Evolutionary conservation across 179 eudicot species (phyloP), one percentile per base, ranked within the genome.

Genomic region (Drosera spatulata): DNA sequence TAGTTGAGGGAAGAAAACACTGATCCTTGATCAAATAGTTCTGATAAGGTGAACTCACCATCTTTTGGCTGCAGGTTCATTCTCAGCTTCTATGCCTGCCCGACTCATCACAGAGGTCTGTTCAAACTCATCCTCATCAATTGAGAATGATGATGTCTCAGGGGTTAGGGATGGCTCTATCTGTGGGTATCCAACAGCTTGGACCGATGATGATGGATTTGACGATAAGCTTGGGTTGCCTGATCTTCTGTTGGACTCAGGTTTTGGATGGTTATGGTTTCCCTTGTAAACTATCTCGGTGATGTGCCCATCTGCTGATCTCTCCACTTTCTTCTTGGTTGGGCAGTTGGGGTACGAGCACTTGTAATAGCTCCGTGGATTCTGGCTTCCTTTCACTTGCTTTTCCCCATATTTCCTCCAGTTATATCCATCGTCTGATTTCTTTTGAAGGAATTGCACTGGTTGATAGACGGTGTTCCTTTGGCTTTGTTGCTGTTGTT

Each of bases 361-460:
- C 63, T 91, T 91, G 80, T 83, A 91, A 65, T 91, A 91, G 74
- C 98, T 91, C 33, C 96, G 77, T 0, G 98, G 96, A 75, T 91
- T 91, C 53, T 82, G 83, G 58, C 98, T 88, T 37, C 96, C 91
- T 69, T 91, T 91, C 8, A 91, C 98, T 65, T 82, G 84, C 53
- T 91, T 91, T 43, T 91, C 96, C 6, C 98, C 98, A 53, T 91
- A 91, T 68, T 91, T 91, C 45, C 95, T 73, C 98, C 98, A 91
- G 8, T 86, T 88, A 65, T 91, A 88, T 1, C 98, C 98, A 50
- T 91, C 98, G 14, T 88, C 95, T 7, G 91, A 79, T 69, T 71
- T 76, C 42, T 63, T 84, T 53, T 84, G 88, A 13, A 88, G 67
- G 73, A 72, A 76, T 42, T 80, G 85, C 53, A 83, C 69, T 55